phyloP scores from a whole-genome alignment of 2,329 filamentous ascomycete genomes.

The Diaporthe velutina region DNA sequence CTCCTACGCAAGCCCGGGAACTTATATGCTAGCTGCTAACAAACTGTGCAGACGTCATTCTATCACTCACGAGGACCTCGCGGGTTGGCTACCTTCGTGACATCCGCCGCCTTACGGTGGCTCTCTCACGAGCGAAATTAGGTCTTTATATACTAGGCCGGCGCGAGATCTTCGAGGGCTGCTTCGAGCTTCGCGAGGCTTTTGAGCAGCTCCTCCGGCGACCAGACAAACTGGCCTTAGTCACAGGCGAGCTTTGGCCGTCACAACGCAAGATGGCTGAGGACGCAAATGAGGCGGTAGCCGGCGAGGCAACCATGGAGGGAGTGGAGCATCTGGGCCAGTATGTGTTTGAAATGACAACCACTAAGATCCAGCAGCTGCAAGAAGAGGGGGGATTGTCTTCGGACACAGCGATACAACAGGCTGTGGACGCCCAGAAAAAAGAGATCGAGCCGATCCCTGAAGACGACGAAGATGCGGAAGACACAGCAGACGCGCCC shows the following conservation, averaged over 20 bases:
- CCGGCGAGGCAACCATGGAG: constrained; percentile 81
- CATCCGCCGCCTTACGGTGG: constrained; percentile 92
- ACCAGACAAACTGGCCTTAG: constrained; percentile 84
- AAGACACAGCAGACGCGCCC: constrained; percentile 46
- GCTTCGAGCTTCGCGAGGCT: constrained; percentile 87
- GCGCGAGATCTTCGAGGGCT: constrained; percentile 87
- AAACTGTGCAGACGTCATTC: constrained; percentile 80
- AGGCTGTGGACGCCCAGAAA: constrained; percentile 42
- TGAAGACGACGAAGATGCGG: constrained; percentile 44
- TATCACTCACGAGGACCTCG: constrained; percentile 91
- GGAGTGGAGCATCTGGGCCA: constrained; percentile 93
- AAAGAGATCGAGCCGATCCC: constrained; percentile 46
- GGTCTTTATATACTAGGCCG: constrained; percentile 94
- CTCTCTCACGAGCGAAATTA: constrained; percentile 89
- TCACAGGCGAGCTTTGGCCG: constrained; percentile 89
- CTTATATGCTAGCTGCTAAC: constrained; percentile 31
- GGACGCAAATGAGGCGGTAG: constrained; percentile 61
- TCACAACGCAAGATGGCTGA: constrained; percentile 65
- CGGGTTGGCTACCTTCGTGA: constrained; percentile 94
- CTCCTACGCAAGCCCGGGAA: constrained; percentile 43
- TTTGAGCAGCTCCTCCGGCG: constrained; percentile 83
- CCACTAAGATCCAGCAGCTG: constrained; percentile 67
- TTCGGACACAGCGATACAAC: constrained; percentile 44
- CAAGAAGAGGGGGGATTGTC: constrained; percentile 53
- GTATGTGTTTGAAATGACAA: constrained; percentile 97